Conservation (phyloP, 257 asterid genomes). For the Sherardia arvensis region DNA sequence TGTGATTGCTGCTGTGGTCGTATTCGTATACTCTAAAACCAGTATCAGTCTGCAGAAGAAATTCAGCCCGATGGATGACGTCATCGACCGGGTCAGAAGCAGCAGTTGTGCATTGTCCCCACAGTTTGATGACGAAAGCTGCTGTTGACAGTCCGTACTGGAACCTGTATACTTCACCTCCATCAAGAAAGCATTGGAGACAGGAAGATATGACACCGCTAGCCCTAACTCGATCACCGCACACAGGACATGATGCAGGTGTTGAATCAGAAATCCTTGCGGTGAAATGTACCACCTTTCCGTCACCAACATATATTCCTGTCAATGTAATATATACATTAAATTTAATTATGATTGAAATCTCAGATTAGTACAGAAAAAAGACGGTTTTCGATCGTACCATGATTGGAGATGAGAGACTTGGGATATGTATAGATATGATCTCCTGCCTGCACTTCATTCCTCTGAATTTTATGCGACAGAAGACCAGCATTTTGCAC, state of each 20-base stretch:
- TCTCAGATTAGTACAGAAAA: conserved; percentile 3
- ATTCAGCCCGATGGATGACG: conserved; percentile 61
- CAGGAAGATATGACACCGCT: conserved; percentile 76
- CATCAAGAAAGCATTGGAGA: conserved; percentile 71
- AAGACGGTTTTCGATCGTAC: conserved; percentile 18
- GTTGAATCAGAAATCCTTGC: conserved; percentile 60
- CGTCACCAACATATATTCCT: conserved; percentile 77
- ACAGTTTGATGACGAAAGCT: conserved; percentile 59
- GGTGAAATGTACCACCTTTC: conserved; percentile 69
- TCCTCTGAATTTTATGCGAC: conserved; percentile 52
- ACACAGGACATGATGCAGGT: conserved; percentile 56
- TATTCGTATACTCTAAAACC: conserved; percentile 60
- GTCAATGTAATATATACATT: too few relatives aligned
- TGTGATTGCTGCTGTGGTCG: conserved; percentile 68
- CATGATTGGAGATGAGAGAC: conserved; percentile 75
- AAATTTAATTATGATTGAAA: too few relatives aligned
- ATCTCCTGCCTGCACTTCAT: conserved; percentile 63
- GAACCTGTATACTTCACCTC: conserved; percentile 54
- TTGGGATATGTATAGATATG: conserved; percentile 82
- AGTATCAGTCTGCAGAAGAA: conserved; percentile 41
- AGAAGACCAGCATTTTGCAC: too few relatives aligned
- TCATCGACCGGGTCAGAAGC: conserved; percentile 46
- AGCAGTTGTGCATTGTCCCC: conserved; percentile 26
- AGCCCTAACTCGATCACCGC: conserved; percentile 50
- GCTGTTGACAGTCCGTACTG: conserved; percentile 45